Base-by-base conservation (phyloP, 176 grass and related monocot species). In the Typha latifolia region DNA sequence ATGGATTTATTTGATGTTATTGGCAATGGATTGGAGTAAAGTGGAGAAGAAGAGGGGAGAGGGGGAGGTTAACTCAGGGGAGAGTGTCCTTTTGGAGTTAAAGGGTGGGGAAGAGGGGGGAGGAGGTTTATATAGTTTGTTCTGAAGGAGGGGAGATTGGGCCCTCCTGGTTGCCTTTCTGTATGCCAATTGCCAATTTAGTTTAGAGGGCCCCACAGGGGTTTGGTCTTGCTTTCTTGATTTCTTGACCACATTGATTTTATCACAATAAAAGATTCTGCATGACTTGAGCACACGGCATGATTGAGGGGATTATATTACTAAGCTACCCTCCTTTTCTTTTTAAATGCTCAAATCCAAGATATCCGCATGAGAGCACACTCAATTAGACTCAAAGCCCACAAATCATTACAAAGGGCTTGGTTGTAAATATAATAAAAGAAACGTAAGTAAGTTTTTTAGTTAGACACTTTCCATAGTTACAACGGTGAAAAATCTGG, bases 51-150 rank as follows among this genome's bases (percentile, higher is more conserved):
- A 18, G 8, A 70, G 61, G n/a, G 57, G n/a, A 47, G 47, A 56
- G 19, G 51, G 48, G 27, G 76, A 13, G 57, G n/a, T 48, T 4
- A 9, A 27, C 20, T 63, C 18, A 19, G 66, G 0, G 27, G 27
- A 3, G 27, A 3, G 27, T 29, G 27, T 29, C 27, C 3, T 29
- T 3, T 3, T 29, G 27, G 27, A 29, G 27, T 29, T 29, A 3
- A 29, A 29, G 27, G 27, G 27, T 29, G 57, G 50, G 34, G n/a
- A 47, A 49, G 49, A 16, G 67, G 68, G 61, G 48, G 10, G 18
- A 26, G 32, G n/a, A 32, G 43, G 62, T 70, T 70, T 43, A 43
- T 43, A 63, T 70, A 70, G 12, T 62, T 49, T 77, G 14, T 29
- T 69, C 12, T 51, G 19, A 48, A 48, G 34, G 51, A 16, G 53